Base-by-base conservation (phyloP, 1,139 yeast genomes). In the Yamadazyma dendronema region DNA sequence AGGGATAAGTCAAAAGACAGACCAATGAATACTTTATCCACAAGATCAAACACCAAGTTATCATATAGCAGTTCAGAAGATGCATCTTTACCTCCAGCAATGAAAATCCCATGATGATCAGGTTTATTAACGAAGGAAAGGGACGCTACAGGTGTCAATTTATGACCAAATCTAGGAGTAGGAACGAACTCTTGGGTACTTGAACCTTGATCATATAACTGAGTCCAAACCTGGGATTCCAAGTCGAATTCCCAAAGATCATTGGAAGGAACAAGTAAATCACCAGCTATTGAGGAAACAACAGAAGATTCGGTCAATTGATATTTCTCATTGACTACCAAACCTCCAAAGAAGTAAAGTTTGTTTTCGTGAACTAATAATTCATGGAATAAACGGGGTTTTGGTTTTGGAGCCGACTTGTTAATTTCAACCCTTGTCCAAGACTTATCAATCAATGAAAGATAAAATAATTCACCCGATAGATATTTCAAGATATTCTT, bases 211-310 rank as follows among this genome's bases (percentile, higher is more conserved):
- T 26, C 71, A 40, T 72, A 72, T 3, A 79, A 55, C 35, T 76
- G 65, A 1, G 53, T 56, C 89, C 90, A 83, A 14, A 56, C 54
- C 35, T 64, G 65, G 2, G 69, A 56, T 29, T 66, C 72, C 31
- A 80, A 56, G 53, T 81, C 73, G 45, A 81, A 77, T 44, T 72
- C 73, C 90, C 92, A 84, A 16, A 82, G 57, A 46, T 84, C 92
- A 48, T 81, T 81, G 13, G 71, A 49, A 0, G 84, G 77, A 2
- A 62, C 59, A 16, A 81, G 54, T 24, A 46, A 48, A 31, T 52
- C 50, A 9, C 19, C 5, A 3, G 42, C 41, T 4, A 43, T 23
- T 2, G 23, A 8, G 4, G 37, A 11, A 9, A 36, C 30, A 4
- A 14, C 24, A 11, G 46, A 36, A 12, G 19, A 14, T 14, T 48